Conservation (phyloP, 352 stramenopile genomes). For the Pythium graminicola region DNA sequence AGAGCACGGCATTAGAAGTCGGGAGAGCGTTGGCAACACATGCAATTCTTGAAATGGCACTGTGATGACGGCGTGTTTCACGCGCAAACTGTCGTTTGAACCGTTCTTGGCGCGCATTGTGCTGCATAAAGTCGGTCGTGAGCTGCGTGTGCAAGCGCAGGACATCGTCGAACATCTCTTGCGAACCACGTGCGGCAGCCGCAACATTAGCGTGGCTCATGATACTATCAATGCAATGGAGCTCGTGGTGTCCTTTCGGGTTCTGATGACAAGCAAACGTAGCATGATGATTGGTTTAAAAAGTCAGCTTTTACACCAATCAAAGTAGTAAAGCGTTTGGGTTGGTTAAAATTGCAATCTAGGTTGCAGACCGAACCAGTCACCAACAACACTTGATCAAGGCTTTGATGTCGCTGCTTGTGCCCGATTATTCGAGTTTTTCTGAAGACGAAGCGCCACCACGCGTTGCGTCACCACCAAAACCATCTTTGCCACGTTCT, state of each 20-base stretch:
- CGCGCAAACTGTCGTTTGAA: slow-evolving; percentile 53
- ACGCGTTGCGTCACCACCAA: neutral
- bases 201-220: slow-evolving; percentile 17
- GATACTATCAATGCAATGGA: neutral
- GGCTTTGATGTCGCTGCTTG: slow-evolving; percentile 16
- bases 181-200: slow-evolving; percentile 10
- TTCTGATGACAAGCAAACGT: neutral
- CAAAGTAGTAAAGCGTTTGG: too few species aligned
- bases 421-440: slow-evolving; percentile 23
- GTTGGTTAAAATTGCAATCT: neutral
- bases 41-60: slow-evolving; percentile 38
- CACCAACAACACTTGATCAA: too few species aligned
- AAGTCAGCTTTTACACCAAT: too few species aligned
- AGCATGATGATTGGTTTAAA: neutral
- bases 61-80: slow-evolving; percentile 43
- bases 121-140: slow-evolving; percentile 33
- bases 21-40: slow-evolving; percentile 24
- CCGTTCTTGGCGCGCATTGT: slow-evolving; percentile 39
- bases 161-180: slow-evolving; percentile 47
- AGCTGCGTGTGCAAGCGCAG: slow-evolving; percentile 31
- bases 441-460: slow-evolving; percentile 20
- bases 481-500: neutral
- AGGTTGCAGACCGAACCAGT: too few species aligned
- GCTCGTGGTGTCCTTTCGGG: neutral
- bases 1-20: slow-evolving; percentile 28